Conservation (phyloP, 352 stramenopile species). For the Phytopythium montanum region DNA sequence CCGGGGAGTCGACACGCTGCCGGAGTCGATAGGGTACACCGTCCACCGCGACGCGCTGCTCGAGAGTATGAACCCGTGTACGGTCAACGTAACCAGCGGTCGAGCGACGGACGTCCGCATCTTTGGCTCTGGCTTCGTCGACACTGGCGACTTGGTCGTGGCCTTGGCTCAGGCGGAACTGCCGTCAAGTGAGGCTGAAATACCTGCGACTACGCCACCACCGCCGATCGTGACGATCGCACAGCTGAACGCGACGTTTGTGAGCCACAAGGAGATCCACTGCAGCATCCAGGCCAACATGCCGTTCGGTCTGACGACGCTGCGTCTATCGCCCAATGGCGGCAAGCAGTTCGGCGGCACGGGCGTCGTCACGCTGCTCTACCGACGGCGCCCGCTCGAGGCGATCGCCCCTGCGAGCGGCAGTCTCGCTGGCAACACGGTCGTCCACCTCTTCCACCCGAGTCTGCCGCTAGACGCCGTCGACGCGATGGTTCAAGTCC, state of each 20-base stretch:
- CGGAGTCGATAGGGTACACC: slow-evolving; percentile 40
- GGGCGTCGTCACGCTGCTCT: slow-evolving; percentile 33
- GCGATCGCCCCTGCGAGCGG: slow-evolving; percentile 28
- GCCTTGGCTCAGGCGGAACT: slow-evolving; percentile 40
- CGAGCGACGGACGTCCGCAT: slow-evolving; percentile 48
- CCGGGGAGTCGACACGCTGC: slow-evolving; percentile 28
- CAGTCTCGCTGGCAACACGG: slow-evolving; percentile 34
- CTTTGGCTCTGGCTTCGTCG: slow-evolving; percentile 51
- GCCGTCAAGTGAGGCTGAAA: slow-evolving; percentile 1
- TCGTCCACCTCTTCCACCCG: slow-evolving; percentile 25
- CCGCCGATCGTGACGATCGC: slow-evolving; percentile 17
- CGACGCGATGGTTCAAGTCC: slow-evolving; percentile 40
- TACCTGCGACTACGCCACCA: not conserved
- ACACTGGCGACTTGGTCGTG: slow-evolving; percentile 62
- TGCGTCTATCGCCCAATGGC: slow-evolving; percentile 61
- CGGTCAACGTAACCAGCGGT: slow-evolving; percentile 56
- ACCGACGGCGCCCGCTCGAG: slow-evolving; percentile 45
- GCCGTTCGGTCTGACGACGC: slow-evolving; percentile 53
- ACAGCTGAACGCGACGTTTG: slow-evolving; percentile 50
- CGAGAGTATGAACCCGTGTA: slow-evolving; percentile 42
- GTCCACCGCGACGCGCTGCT: slow-evolving; percentile 49
- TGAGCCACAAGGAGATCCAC: slow-evolving; percentile 38
- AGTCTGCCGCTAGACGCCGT: slow-evolving; percentile 35
- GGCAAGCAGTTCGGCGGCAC: slow-evolving; percentile 50
- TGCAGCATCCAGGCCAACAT: slow-evolving; percentile 65